Base-by-base conservation (phyloP, 192 early-diverging fungal genomes). In the Linnemannia elongata region DNA sequence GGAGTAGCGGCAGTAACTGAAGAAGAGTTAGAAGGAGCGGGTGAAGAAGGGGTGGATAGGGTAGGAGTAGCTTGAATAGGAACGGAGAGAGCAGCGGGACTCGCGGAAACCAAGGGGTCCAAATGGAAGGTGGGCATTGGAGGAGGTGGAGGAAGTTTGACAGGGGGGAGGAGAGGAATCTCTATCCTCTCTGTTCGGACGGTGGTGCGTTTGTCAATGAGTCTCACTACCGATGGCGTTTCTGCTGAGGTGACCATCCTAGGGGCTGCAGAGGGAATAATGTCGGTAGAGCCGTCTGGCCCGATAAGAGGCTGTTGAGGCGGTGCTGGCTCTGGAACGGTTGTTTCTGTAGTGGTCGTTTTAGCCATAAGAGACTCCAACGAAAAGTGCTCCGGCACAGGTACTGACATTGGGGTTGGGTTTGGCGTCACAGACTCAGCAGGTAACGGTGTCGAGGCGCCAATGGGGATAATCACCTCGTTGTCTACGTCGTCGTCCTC, bases 51-150 rank as follows among this genome's bases (percentile, higher is more conserved):
- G 2, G 27, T 75, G 33, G 45, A 12, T 3, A 7, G 33, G n/a
- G 45, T 55, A 38, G 35, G 20, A 57, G 15, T 33, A 57, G 33
- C 74, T n/a, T 75, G 74, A 57, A 75, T 20, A 57, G 52, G 47
- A 17, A n/a, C 39, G 30, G 49, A 36, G 24, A 55, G 35, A 39
- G 6, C 54, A 17, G 74, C 6, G 20, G 52, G 33, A 20, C 36
- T 38, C n/a, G 45, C 9, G 20, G 45, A 55, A 20, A 75, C 57
- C 74, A 55, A 47, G n/a, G 72, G 72, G 44, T 73, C 72, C 4
- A 73, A n/a, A 73, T 73, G 72, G 72, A 73, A 73, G 39, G 72
- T 47, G 8, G 72, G 72, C 72, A 73, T 73, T 45, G 72, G 42
- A 6, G 72, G 42, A 45, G 41, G 9, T 47, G 72, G 72, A 10